phyloP scores from a whole-genome alignment of 768 basidiomycete genomes.

The Lyophyllum decastes region DNA sequence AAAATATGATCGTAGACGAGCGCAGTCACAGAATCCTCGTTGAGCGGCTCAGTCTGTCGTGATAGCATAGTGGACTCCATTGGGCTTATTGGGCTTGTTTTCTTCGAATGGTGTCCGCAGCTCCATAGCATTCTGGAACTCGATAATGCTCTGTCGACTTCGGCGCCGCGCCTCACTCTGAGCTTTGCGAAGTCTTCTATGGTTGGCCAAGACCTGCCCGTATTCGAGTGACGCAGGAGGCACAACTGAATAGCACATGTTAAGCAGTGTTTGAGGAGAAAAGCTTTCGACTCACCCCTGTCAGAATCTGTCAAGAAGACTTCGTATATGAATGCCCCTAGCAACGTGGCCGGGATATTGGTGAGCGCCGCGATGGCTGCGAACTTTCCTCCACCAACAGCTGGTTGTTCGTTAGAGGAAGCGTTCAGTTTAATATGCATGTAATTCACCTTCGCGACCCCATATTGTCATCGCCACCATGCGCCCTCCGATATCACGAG shows the following conservation, averaged over 20 bases:
- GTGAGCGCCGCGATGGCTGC: conserved; percentile 65
- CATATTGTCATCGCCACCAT: conserved; percentile 62
- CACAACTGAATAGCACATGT: conserved; percentile 4
- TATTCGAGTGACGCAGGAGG: conserved; percentile 17
- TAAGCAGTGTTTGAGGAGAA: not conserved
- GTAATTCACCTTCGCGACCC: conserved; percentile 41
- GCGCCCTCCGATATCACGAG: conserved; percentile 71
- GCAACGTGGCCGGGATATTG: conserved; percentile 64
- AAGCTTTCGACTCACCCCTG: conserved; percentile 38
- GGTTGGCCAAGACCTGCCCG: conserved; percentile 6
- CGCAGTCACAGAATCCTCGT: not conserved
- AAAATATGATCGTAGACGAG: not conserved
- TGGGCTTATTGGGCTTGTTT: conserved; percentile 9
- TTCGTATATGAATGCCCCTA: conserved; percentile 57
- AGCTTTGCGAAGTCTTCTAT: conserved; percentile 9
- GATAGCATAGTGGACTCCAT: conserved; percentile 2
- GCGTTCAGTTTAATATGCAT: not conserved
- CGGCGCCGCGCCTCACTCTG: conserved; percentile 4
- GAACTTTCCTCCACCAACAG: conserved; percentile 57
- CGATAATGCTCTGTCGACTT: conserved; percentile 15
- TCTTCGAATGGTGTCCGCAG: not conserved
- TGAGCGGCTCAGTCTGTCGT: not conserved
- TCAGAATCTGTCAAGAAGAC: conserved; percentile 58
- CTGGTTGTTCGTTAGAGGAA: conserved; percentile 24
- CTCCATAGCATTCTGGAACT: conserved; percentile 6